Conservation (phyloP, 441 rosid genomes). For the Pelargonium cotyledonis region DNA sequence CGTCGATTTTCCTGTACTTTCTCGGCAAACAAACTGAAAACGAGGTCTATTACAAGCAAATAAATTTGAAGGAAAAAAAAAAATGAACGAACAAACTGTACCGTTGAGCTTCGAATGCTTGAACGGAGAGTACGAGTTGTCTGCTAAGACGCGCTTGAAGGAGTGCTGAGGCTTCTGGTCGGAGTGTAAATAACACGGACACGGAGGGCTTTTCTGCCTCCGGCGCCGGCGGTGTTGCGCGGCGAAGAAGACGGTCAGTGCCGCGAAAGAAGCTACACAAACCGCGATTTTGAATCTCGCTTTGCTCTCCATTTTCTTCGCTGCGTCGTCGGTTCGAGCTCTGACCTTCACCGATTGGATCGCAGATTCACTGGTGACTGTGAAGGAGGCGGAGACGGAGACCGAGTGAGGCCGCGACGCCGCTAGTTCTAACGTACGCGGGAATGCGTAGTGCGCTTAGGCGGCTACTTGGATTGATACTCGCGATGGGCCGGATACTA, state of each 20-base stretch:
- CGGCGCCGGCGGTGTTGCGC: conserved; percentile 36
- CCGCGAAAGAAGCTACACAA: conserved; percentile 42
- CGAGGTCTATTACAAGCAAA: background rate
- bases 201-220: conserved; percentile 26
- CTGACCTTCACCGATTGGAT: background rate
- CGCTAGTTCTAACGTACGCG: background rate
- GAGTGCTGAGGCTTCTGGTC: conserved; percentile 57
- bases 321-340: background rate
- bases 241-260: conserved; percentile 39
- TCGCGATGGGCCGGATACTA: background rate
- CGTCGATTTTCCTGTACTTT: background rate
- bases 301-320: conserved; percentile 26
- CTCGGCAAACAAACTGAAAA: conserved; percentile 10
- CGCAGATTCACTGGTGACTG: background rate
- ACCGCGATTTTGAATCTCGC: conserved; percentile 38
- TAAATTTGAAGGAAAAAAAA: background rate
- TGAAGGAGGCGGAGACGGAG: background rate
- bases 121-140: conserved; percentile 72
- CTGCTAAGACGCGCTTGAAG: conserved; percentile 75
- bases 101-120: conserved; percentile 51
- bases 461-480: background rate
- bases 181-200: conserved; percentile 54
- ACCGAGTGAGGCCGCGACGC: conserved; percentile 7
- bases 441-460: conserved; percentile 4
- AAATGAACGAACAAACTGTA: conserved; percentile 15